These are phyloP conservation scores for Acrasis kona DNA, from an alignment of 78 protist genomes.

Conservation along the genomic window DNA sequence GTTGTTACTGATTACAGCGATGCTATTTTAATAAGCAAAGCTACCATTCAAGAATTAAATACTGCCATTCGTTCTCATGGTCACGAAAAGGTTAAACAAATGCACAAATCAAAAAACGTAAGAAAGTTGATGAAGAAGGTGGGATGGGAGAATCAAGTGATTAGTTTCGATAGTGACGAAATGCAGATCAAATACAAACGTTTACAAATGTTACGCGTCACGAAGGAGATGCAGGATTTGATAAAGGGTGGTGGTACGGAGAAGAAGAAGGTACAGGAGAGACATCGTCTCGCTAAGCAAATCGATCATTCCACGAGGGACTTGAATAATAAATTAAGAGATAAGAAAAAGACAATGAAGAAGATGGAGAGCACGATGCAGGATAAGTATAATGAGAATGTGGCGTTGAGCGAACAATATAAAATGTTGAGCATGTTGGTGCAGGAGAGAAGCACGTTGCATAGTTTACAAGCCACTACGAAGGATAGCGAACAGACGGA, in stretches of 20 bases:
- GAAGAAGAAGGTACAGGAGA: constrained; percentile 5
- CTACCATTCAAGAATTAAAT: constrained; percentile 9
- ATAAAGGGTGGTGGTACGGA: constrained; percentile 39
- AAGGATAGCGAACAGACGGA: not conserved
- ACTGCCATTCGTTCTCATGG: constrained; percentile 18
- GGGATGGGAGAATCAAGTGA: constrained; percentile 35
- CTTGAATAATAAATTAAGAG: not conserved
- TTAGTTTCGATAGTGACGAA: constrained; percentile 21
- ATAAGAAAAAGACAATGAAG: not conserved
- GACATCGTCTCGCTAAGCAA: not conserved
- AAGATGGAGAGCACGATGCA: not conserved
- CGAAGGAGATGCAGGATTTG: constrained; percentile 41
- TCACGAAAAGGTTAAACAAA: constrained; percentile 8
- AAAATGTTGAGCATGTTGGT: not conserved
- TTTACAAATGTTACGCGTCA: constrained; percentile 54
- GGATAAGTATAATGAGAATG: constrained; percentile 17
- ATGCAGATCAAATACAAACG: constrained; percentile 5
- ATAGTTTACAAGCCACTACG: not conserved
- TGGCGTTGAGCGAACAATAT: not conserved
- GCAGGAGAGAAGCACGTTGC: not conserved
- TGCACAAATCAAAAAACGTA: constrained; percentile 25
- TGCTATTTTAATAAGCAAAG: constrained; percentile 7
- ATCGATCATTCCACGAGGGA: constrained; percentile 3
- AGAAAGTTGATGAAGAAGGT: constrained; percentile 7
- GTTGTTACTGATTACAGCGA: constrained; percentile 38